Evolutionary conservation across 73 alveolate genomes (phyloP), one percentile per base, ranked within the genome.

Genomic region (Uronychia binucleata): DNA sequence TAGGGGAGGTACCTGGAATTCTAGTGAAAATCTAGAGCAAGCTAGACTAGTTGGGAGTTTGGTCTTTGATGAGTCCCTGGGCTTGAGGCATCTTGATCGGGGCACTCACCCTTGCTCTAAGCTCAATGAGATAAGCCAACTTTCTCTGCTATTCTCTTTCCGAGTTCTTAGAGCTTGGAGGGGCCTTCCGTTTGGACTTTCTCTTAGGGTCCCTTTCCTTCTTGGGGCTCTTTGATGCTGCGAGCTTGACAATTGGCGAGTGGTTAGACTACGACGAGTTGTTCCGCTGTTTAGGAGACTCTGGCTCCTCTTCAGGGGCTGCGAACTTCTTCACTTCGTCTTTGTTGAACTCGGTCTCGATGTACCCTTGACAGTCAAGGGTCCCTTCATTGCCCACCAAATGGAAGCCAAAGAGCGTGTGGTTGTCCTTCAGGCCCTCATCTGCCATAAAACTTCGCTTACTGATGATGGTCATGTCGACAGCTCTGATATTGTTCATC

Each of bases 351-450:
- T 46, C 67, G 19, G 60, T 59, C 77, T 85, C 58, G 25, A 85
- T 76, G 57, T 74, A 85, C 35, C 91, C 91, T 27, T 57, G 13
- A 0, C 85, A 34, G 46, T 85, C 91, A 26, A 82, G 31, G 33
- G 78, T 82, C 26, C 91, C 91, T 30, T 85, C 85, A 85, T 85
- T 85, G 25, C 91, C 91, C 33, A 85, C 1, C 75, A 85, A 14
- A 30, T 85, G 91, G 1, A 85, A 31, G 5, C 91, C 91, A 1
- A 85, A 46, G n/a, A 85, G 76, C 0, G 86, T 77, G 19, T 85
- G 85, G 58, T 85, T 85, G 31, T 85, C 58, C 67, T 33, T 31
- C 57, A 85, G 31, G 26, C 91, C 91, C 0, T 32, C 46, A 29
- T 81, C 79, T 8, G 77, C 46, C 1, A 77, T n/a, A n/a, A n/a